Evolutionary conservation across 83 land plant genomes (phyloP), one percentile per base, ranked within the genome.

Genomic region (Thuja plicata): DNA sequence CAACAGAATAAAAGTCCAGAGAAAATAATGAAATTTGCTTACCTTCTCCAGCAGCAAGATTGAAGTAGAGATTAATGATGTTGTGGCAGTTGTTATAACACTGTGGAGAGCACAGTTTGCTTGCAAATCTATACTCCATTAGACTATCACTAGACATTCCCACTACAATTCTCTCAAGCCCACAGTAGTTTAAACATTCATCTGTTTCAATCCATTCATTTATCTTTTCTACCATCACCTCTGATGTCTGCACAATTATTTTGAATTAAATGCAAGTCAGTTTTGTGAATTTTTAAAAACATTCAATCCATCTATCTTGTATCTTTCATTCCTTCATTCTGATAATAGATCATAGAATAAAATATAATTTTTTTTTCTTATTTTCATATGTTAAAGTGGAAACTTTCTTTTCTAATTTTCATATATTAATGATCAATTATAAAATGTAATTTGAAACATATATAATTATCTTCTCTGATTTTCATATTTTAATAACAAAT

Each of bases 11-110:
- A 54, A 54, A 54, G 2, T 54, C 57, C 3, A 54, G 4, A 54
- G 19, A 15, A 3, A 54, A 54, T 54, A 19, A 15, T 60, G 8
- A 6, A 27, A 66, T 24, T 66, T 27, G 1, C n/a, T 52, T 45
- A 95, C 96, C 96, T 91, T 95, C 96, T 21, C 91, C 95, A 37
- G 91, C 92, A 55, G 93, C 96, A 35, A 95, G 92, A 71, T 91
- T 92, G 88, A 70, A 90, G 89, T 91, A 95, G 43, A 95, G 95
- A 55, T 94, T 91, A 54, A 90, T 89, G 74, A 95, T 92, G 91
- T 95, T 94, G 80, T 92, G 96, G 91, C 95, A 95, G 79, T 87
- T 88, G 89, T 83, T 77, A 81, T 90, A 88, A 93, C 96, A 95
- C 3, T 38, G 41, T 45, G 15, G 34, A 86, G 76, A 86, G 50